These are phyloP conservation scores for Boechera divaricarpa DNA, from an alignment of 345 rosid species.

Conservation along the genomic window DNA sequence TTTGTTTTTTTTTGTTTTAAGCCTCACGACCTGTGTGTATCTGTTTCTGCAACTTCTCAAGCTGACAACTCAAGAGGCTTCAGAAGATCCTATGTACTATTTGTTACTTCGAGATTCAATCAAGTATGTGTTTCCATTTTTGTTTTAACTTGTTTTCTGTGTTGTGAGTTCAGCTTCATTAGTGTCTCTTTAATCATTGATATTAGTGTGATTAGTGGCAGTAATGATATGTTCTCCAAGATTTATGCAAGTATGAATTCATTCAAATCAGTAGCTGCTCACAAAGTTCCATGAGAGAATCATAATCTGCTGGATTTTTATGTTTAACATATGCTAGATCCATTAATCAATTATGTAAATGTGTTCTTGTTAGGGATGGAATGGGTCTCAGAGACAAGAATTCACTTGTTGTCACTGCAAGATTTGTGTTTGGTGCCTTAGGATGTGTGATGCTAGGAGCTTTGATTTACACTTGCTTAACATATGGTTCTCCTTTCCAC, in stretches of 20 bases:
- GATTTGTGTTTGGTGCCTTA: slow-evolving; percentile 62
- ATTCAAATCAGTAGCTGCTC: not conserved
- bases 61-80: slow-evolving; percentile 68
- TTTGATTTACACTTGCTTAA: slow-evolving; percentile 64
- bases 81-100: slow-evolving; percentile 72
- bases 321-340: no score
- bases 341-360: not conserved
- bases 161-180: not conserved
- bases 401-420: slow-evolving; percentile 60
- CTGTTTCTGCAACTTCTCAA: slow-evolving; percentile 72
- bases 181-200: not conserved
- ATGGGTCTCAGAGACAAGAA: slow-evolving; percentile 50
- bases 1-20: slow-evolving; percentile 33
- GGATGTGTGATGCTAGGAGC: slow-evolving; percentile 79
- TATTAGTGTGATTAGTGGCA: not conserved
- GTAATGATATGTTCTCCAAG: not conserved
- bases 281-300: not conserved
- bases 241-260: not conserved
- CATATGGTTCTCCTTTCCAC: slow-evolving; percentile 89
- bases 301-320: not conserved
- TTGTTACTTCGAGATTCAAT: slow-evolving; percentile 54
- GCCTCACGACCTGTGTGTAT: slow-evolving; percentile 64
- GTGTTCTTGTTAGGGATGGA: slow-evolving; percentile 50
- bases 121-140: slow-evolving; percentile 51
- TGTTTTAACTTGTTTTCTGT: not conserved